Evolutionary conservation across 2,329 filamentous ascomycete species (phyloP).

Genomic region (Diaporthe sp.): DNA sequence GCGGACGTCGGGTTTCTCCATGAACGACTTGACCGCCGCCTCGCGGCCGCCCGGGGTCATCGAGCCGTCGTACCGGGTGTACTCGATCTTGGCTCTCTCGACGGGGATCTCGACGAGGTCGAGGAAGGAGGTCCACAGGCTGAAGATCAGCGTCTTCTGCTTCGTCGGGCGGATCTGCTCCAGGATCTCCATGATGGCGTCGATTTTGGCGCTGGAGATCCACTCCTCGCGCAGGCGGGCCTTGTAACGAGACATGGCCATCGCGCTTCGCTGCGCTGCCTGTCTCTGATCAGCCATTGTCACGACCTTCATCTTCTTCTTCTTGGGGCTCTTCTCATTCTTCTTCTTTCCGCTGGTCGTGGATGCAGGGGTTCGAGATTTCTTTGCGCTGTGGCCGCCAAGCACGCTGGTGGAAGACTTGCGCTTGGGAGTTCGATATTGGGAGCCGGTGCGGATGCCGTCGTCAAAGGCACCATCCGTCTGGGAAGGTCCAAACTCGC

Average conservation of each 20-base stretch:
- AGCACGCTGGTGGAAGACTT: background rate
- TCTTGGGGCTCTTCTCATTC: constrained; percentile 11
- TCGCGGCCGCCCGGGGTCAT: constrained; percentile 60
- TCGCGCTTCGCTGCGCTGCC: constrained; percentile 42
- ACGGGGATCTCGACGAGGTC: constrained; percentile 50
- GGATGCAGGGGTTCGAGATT: background rate
- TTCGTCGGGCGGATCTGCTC: constrained; percentile 42
- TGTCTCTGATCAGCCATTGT: constrained; percentile 45
- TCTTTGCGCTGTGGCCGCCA: background rate
- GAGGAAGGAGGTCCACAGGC: constrained; percentile 51
- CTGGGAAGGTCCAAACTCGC: background rate
- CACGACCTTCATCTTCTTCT: constrained; percentile 30
- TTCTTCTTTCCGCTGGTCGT: too few species aligned
- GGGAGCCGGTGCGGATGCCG: too few species aligned
- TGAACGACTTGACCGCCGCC: constrained; percentile 74
- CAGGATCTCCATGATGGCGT: constrained; percentile 47
- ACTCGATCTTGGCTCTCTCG: constrained; percentile 44
- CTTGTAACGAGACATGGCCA: constrained; percentile 45
- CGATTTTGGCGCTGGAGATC: constrained; percentile 48
- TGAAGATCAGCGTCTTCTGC: constrained; percentile 50
- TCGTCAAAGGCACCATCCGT: background rate
- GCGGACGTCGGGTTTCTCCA: constrained; percentile 61
- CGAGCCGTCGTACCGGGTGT: constrained; percentile 48
- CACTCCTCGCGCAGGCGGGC: constrained; percentile 44
- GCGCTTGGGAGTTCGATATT: background rate